Conservation (phyloP, 345 rosid genomes). For the Pseudoturritis turrita region DNA sequence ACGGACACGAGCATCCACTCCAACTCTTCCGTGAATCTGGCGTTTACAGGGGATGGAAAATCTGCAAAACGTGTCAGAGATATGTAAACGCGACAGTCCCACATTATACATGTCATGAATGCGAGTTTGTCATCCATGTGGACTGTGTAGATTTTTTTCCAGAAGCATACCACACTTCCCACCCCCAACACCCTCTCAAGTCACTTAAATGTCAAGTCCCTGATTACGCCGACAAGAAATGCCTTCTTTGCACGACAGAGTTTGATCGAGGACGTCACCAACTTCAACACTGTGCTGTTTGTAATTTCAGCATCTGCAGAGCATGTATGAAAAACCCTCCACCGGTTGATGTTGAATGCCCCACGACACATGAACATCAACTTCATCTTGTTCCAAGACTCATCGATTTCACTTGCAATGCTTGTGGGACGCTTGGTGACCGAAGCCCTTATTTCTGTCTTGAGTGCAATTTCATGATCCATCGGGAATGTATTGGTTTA, state of each 20-base stretch:
- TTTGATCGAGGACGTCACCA: neutral
- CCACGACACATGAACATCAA: neutral
- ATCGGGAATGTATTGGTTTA: neutral
- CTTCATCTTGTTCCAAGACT: neutral
- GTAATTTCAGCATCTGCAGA: slow-evolving; percentile 1
- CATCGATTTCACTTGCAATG: neutral
- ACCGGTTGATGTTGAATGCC: neutral
- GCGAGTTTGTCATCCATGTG: neutral
- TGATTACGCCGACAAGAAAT: neutral
- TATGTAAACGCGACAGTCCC: neutral
- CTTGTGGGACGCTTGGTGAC: neutral
- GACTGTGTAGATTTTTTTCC: neutral
- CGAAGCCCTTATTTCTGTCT: slow-evolving; percentile 2
- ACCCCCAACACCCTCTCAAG: slow-evolving; percentile 8
- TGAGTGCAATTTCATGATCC: neutral
- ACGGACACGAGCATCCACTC: neutral
- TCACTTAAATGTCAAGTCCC: neutral
- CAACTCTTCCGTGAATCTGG: neutral
- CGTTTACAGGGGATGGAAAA: too few species aligned
- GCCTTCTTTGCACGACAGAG: neutral
- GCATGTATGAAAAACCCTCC: neutral
- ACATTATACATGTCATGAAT: neutral
- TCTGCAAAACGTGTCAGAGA: neutral
- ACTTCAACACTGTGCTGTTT: slow-evolving; percentile 1
- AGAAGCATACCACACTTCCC: slow-evolving; percentile 3